These are phyloP conservation scores for Astragalus membranaceus DNA, from an alignment of 306 rosid species.

Conservation along the genomic window DNA sequence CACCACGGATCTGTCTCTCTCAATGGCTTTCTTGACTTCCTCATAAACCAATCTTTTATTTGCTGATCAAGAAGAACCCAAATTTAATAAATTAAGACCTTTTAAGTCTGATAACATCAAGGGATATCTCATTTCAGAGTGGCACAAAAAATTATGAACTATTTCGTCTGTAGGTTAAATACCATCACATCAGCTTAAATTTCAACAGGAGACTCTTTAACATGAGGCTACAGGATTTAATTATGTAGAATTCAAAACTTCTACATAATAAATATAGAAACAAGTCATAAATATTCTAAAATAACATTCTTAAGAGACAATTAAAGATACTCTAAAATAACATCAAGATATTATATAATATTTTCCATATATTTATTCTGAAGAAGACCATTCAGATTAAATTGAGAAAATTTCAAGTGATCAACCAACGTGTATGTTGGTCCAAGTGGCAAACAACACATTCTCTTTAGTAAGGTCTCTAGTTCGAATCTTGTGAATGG, in stretches of 20 bases:
- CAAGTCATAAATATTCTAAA: too few species aligned
- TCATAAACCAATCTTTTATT: conserved; percentile 89
- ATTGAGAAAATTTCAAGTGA: not conserved
- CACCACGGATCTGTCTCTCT: conserved; percentile 83
- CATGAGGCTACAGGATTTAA: not conserved
- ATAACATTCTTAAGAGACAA: too few species aligned
- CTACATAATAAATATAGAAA: not conserved
- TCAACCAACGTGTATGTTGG: not conserved
- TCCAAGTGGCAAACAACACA: not conserved
- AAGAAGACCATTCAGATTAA: too few species aligned
- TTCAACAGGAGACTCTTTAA: conserved; percentile 6
- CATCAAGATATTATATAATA: too few species aligned
- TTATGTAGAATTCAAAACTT: not conserved
- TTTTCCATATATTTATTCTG: too few species aligned
- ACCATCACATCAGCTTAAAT: not conserved
- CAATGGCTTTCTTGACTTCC: conserved; percentile 93
- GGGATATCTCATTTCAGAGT: conserved; percentile 4
- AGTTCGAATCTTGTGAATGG: not conserved
- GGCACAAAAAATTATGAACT: conserved; percentile 1
- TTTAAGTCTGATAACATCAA: conserved; percentile 16
- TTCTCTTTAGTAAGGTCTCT: not conserved
- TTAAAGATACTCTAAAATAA: too few species aligned
- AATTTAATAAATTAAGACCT: conserved; percentile 7
- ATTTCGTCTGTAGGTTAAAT: not conserved
- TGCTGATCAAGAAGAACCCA: conserved; percentile 47